Evolutionary conservation across 2,329 filamentous ascomycete species (phyloP).

Genomic region (Alternaria consortialis): DNA sequence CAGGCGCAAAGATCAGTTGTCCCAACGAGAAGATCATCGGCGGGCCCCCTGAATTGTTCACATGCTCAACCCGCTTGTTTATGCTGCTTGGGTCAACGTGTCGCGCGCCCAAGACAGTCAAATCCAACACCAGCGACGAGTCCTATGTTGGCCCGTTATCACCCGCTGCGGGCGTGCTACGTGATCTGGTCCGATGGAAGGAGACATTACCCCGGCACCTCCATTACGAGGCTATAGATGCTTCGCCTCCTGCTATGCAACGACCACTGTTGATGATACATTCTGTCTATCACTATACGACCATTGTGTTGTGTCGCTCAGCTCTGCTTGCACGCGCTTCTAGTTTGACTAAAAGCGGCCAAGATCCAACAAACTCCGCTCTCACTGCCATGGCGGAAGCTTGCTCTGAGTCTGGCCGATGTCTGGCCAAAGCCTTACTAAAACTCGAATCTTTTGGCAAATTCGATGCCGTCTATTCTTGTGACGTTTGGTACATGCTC

Average conservation of each 20-base stretch:
- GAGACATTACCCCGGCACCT: constrained; percentile 52
- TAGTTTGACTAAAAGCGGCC: constrained; percentile 37
- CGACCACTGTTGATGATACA: constrained; percentile 53
- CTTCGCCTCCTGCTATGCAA: constrained; percentile 46
- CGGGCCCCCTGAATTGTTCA: constrained; percentile 50
- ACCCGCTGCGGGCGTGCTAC: constrained; percentile 49
- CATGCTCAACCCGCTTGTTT: constrained; percentile 51
- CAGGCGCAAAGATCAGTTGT: constrained; percentile 44
- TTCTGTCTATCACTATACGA: constrained; percentile 53
- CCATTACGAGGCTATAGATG: constrained; percentile 42
- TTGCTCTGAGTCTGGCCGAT: constrained; percentile 51
- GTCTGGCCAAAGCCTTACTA: constrained; percentile 45
- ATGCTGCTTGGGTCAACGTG: constrained; percentile 52
- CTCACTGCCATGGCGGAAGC: constrained; percentile 48
- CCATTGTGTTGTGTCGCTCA: constrained; percentile 51
- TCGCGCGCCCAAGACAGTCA: constrained; percentile 48
- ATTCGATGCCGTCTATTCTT: constrained; percentile 54
- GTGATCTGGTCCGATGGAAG: constrained; percentile 54
- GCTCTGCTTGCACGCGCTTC: constrained; percentile 52
- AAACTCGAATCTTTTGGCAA: constrained; percentile 49
- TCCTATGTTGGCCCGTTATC: constrained; percentile 51
- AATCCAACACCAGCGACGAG: constrained; percentile 44
- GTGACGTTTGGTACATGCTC: constrained; percentile 54
- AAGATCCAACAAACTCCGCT: constrained; percentile 36
- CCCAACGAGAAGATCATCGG: constrained; percentile 51